Evolutionary conservation across 805 yeast species (phyloP).

Genomic region (Metschnikowia similis): DNA sequence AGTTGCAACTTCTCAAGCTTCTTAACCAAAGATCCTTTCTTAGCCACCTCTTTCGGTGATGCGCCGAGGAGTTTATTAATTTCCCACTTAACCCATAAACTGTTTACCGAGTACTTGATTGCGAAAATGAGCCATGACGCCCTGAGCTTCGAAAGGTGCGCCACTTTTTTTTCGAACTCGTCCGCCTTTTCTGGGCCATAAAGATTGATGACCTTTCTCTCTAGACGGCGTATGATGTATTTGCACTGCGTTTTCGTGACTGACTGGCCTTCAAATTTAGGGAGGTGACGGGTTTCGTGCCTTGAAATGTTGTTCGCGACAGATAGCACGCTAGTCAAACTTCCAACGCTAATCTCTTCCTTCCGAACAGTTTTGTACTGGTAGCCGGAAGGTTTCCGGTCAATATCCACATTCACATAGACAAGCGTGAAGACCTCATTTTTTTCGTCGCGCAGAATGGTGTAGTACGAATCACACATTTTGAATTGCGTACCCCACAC

Average conservation of each 20-base stretch:
- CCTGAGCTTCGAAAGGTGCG: conserved; percentile 8
- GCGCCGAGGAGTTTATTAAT: conserved; percentile 26
- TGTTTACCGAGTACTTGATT: conserved; percentile 19
- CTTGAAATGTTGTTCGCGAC: neutral
- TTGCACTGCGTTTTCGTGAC: conserved; percentile 12
- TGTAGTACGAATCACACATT: conserved; percentile 4
- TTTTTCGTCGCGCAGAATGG: conserved; percentile 5
- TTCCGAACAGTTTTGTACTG: neutral
- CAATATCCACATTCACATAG: neutral
- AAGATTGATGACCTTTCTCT: neutral
- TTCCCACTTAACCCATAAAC: conserved; percentile 30
- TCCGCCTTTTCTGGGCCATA: conserved; percentile 9
- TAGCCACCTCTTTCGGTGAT: neutral
- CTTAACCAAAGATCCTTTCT: neutral
- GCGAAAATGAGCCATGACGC: conserved; percentile 30
- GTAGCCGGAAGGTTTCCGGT: too few species aligned
- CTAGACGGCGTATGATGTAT: neutral
- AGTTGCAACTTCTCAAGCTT: neutral
- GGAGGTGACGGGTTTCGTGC: neutral
- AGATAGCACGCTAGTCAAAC: conserved; percentile 7
- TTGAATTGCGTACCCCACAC: conserved; percentile 26
- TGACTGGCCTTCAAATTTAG: too few species aligned
- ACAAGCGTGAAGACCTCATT: neutral
- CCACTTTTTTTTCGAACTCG: conserved; percentile 11
- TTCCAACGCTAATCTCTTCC: conserved; percentile 6